phyloP scores from a whole-genome alignment of 371 early-diverging fungal species.

The Fennellomyces sp. region DNA sequence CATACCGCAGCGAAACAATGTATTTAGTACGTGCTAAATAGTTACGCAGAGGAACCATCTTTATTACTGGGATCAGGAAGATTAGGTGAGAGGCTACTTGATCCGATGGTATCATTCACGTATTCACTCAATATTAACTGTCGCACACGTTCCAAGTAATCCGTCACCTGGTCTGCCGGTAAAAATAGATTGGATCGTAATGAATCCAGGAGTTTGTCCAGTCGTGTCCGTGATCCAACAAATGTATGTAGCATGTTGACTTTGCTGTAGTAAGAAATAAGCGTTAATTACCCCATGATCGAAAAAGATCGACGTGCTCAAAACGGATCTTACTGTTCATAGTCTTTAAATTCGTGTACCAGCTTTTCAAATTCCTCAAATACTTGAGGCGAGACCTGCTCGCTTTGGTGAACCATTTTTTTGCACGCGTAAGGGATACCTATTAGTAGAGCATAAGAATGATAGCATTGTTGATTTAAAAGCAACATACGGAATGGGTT shows the following conservation, averaged over 20 bases:
- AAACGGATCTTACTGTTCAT: conserved; percentile 32
- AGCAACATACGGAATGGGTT: conserved; percentile 50
- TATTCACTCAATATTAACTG: neutral
- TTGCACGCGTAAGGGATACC: conserved; percentile 25
- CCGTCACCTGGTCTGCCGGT: conserved; percentile 5
- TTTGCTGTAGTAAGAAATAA: conserved; percentile 19
- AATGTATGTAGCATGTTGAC: conserved; percentile 15
- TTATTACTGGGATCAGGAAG: too few species aligned
- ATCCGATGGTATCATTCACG: neutral
- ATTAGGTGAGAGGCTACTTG: neutral
- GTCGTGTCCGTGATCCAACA: conserved; percentile 6
- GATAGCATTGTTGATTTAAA: too few species aligned
- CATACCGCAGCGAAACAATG: too few species aligned
- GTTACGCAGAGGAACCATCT: too few species aligned
- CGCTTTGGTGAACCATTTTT: conserved; percentile 9
- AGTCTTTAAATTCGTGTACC: conserved; percentile 20
- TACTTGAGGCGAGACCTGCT: conserved; percentile 14
- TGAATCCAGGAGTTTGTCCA: conserved; percentile 19
- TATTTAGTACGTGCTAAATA: too few species aligned
- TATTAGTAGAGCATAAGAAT: too few species aligned
- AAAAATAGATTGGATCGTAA: conserved; percentile 20
- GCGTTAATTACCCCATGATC: too few species aligned
- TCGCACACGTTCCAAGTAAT: conserved; percentile 1
- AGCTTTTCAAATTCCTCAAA: conserved; percentile 15
- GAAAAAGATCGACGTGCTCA: too few species aligned